Conservation (phyloP, 306 rosid genomes). For the Trichosanthes cucumerina region DNA sequence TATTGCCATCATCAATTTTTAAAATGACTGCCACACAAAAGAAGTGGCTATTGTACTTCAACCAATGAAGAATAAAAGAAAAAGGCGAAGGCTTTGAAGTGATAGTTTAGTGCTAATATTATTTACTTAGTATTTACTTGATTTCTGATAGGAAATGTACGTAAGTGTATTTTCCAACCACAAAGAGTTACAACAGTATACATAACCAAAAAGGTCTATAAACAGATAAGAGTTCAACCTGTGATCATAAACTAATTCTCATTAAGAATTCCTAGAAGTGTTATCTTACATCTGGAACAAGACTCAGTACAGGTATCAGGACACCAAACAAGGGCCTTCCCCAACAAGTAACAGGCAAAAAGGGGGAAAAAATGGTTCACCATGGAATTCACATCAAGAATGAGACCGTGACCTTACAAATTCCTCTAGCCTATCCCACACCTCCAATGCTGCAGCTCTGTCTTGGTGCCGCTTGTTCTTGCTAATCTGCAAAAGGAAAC, state of each 20-base stretch:
- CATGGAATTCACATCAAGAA: constrained; percentile 37
- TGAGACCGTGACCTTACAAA: constrained; percentile 88
- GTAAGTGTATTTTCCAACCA: neutral
- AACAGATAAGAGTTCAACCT: neutral
- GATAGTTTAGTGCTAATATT: neutral
- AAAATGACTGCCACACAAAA: neutral
- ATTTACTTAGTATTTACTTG: neutral
- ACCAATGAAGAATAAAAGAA: neutral
- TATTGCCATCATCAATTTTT: neutral
- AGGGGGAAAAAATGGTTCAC: neutral
- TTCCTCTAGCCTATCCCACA: constrained; percentile 95
- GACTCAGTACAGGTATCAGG: neutral
- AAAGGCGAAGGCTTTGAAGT: neutral
- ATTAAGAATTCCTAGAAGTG: neutral
- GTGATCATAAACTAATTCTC: constrained; percentile 2
- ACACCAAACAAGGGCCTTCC: neutral
- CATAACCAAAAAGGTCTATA: neutral
- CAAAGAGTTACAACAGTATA: neutral
- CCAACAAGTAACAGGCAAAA: neutral
- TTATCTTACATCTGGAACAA: neutral
- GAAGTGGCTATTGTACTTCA: neutral
- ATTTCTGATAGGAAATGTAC: neutral
- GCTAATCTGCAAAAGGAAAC: constrained; percentile 57
- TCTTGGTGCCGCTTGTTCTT: constrained; percentile 97
- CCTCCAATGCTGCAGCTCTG: constrained; percentile 96